Base-by-base conservation (phyloP, 1,284 basidiomycete species). In the Marasmius sp. region DNA sequence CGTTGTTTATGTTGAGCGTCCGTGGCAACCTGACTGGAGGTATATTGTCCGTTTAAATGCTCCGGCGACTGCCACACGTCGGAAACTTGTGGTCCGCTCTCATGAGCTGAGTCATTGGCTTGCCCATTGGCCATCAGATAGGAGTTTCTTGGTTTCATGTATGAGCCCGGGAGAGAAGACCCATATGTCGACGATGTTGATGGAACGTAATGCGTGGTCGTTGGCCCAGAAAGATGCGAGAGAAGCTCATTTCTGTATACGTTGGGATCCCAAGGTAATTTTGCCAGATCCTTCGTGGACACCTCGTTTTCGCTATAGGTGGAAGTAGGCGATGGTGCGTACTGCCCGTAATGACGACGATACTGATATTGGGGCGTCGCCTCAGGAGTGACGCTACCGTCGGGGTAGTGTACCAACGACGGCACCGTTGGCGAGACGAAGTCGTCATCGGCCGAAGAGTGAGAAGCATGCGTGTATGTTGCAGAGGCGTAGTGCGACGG, bases 241-340 rank as follows among this genome's bases (percentile, higher is more conserved):
- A 63, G 41, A 14, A 60, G 37, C 43, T 63, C 62, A 34, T 63
- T 54, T 50, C 62, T 53, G 38, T 63, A 63, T 11, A 60, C 20
- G 20, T 54, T 54, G 14, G 52, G 52, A 20, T 54, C 52, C 52
- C 33, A 54, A 38, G 9, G 11, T 18, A 54, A 16, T 16, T 33
- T 18, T 18, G 11, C n/a, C 52, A 36, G 52, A 37, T 37, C 34
- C 20, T 54, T 38, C 11, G 36, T 37, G 27, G 8, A 34, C 34
- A 34, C 2, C 9, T 27, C 50, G 20, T 8, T 51, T 27, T 51
- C 50, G 8, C n/a, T 51, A n/a, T n/a, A 14, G 5, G 12, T 36
- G 12, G 45, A 18, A 27, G 27, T 27, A 27, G 27, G 27, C 27
- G 27, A 27, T 27, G 27, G 27, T 5, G 27, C 27, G 27, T 27